Base-by-base conservation (phyloP, 2,329 filamentous ascomycete genomes). In the Ascosphaera acerosa region DNA sequence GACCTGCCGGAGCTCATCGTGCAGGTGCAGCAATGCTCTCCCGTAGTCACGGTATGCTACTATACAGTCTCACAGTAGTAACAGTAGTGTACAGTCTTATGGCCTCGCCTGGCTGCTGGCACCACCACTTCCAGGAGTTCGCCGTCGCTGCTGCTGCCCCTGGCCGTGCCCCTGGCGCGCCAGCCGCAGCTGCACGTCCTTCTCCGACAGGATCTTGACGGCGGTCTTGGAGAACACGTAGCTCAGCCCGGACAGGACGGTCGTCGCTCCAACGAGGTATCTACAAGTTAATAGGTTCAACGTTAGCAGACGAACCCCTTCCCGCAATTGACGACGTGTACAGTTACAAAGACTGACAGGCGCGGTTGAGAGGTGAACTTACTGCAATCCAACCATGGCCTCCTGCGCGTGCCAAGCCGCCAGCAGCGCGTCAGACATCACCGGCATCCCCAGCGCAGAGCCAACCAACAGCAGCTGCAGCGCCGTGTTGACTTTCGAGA, bases 151-250 rank as follows among this genome's bases (percentile, higher is more conserved):
- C n/a, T n/a, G n/a, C n/a, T n/a, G n/a, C n/a, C n/a, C n/a, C n/a
- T n/a, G n/a, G n/a, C n/a, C n/a, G n/a, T 37, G 38, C 5, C 38
- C 40, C 10, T 49, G 47, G 33, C 44, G 41, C 4, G 44, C 42
- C 32, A 49, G 42, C 29, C 46, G 46, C 35, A 44, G 46, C 32
- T 53, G 48, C 12, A 52, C 41, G 32, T 56, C 52, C 30, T 54
- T 44, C 26, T 57, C 53, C 10, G 49, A 55, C 26, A 94, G 49
- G 34, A 94, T 92, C 50, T 75, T 89, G 18, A 94, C 82, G 0
- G 81, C 84, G 42, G 90, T 75, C 49, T 87, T 91, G 40, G 70
- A 77, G 48, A 74, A 89, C 4, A 90, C 62, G 48, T 97, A 97
- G 50, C 82, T 91, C 10, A 82, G 61, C 5, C 87, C 87, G 38